Evolutionary conservation across 495 filamentous ascomycete genomes (phyloP), one percentile per base, ranked within the genome.

Genomic region (Penicillium cinerascens): DNA sequence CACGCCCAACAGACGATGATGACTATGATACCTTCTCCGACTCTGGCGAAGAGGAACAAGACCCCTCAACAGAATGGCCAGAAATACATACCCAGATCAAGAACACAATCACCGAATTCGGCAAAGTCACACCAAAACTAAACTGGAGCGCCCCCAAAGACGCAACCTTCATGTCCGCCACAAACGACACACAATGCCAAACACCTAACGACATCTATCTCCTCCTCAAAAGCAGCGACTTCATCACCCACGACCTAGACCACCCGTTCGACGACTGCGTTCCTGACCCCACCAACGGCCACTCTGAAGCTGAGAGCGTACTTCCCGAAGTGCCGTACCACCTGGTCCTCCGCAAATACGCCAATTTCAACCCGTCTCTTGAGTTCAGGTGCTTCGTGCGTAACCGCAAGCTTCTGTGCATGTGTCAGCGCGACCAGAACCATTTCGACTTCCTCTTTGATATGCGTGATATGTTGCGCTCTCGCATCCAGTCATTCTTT

Each of bases 91-190:
- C 80, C 35, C 66, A 80, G 43, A 87, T 99, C 63, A 87, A 85
- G 68, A 66, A 76, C 15, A 86, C 83, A 4, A 96, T 99, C 56
- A 61, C 78, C 3, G 83, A 88, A 49, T 79, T 97, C 27, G 92
- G 93, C 51, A 83, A 82, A 27, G 91, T 91, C 0, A 82, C 83
- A 0, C 95, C 95, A 2, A 99, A 99, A 63, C 76, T 99, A 21
- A 96, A 97, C 76, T 99, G 93, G 93, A 96, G 91, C 25, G 83
- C 88, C 4, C 93, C 93, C 0, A 97, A 97, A 67, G 93, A 99
- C 65, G 95, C 93, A 8, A 88, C 87, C n/a, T 97, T 89, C 84
- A 97, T 98, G 71, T 82, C 81, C 13, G 84, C 89, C 1, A 90
- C 88, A 23, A 97, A 97, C 60, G 92, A 86, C 33, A 83, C 95